Base-by-base conservation (phyloP, 768 basidiomycete species). In the Aureoboletus auriporus region DNA sequence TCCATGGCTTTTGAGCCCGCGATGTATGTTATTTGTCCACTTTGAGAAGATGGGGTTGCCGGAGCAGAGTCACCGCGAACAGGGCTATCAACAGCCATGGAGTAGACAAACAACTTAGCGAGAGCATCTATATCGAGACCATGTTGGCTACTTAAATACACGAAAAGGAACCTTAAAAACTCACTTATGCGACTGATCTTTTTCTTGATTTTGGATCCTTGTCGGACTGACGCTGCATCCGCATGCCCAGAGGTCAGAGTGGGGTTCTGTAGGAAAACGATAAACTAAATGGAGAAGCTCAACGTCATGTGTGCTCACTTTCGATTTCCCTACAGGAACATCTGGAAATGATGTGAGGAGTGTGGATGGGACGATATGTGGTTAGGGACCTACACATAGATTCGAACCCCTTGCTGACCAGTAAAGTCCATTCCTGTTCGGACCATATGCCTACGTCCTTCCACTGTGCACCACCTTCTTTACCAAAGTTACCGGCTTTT, bases 361-460 rank as follows among this genome's bases (percentile, higher is more conserved):
- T 90, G 77, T 20, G 23, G 42, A 36, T 30, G 28, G n/a, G 41
- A 50, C 28, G 14, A 45, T 39, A 37, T 23, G 34, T 16, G 28
- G 8, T 44, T 31, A 33, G n/a, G 27, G 42, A 36, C 63, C 38
- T 66, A 86, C 88, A 84, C 83, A 92, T 84, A 6, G 87, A 85
- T 29, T 79, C 76, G 30, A 97, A 70, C 12, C 88, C 86, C 64
- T 93, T 94, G 31, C 83, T 83, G 54, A 93, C 79, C 42, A 98
- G 70, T 26, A 86, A 72, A 47, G 82, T 80, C 83, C 92, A 97
- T 66, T 97, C 84, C 37, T 79, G 73, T 49, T 90, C 79, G 5
- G 80, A 84, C 80, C 92, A 93, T 46, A 98, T 93, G 11, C 94
- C 94, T 31, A 97, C 78, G 55, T 90, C 88, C 63, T 84, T 86